Evolutionary conservation across 2,329 filamentous ascomycete genomes (phyloP).

Genomic region (Pyricularia pennisetigena): DNA sequence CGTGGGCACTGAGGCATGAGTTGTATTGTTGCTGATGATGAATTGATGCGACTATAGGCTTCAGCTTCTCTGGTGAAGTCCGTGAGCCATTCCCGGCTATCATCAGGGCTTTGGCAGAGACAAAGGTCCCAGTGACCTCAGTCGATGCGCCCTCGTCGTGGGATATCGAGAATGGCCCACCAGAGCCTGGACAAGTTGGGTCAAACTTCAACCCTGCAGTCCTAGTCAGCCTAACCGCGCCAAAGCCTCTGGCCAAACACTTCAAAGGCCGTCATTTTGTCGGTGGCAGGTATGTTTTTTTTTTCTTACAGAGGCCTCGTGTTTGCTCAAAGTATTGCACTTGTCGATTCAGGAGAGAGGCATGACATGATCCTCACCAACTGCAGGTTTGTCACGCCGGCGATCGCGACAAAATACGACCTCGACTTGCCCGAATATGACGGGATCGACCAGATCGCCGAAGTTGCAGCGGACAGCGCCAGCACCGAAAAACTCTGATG

Average conservation of each 20-base stretch:
- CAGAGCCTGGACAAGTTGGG: constrained; percentile 60
- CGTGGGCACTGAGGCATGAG: background rate
- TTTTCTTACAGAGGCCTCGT: constrained; percentile 5
- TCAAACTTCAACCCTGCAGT: constrained; percentile 71
- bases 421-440: constrained; percentile 75
- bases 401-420: constrained; percentile 75
- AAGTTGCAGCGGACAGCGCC: constrained; percentile 43
- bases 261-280: constrained; percentile 88
- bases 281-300: constrained; percentile 59
- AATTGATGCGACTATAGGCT: constrained; percentile 43
- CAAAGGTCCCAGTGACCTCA: constrained; percentile 67
- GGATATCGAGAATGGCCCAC: constrained; percentile 84
- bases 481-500: background rate
- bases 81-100: constrained; percentile 84
- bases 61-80: constrained; percentile 86
- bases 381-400: constrained; percentile 64
- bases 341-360: background rate
- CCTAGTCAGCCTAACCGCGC: constrained; percentile 82
- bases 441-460: constrained; percentile 82
- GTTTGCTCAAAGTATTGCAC: constrained; percentile 5
- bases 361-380: background rate
- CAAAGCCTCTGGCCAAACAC: constrained; percentile 77
- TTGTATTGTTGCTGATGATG: background rate
- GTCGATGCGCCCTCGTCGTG: constrained; percentile 93
- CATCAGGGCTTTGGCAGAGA: constrained; percentile 65